phyloP scores from a whole-genome alignment of 2,329 filamentous ascomycete species.

The Bertia moriformis region DNA sequence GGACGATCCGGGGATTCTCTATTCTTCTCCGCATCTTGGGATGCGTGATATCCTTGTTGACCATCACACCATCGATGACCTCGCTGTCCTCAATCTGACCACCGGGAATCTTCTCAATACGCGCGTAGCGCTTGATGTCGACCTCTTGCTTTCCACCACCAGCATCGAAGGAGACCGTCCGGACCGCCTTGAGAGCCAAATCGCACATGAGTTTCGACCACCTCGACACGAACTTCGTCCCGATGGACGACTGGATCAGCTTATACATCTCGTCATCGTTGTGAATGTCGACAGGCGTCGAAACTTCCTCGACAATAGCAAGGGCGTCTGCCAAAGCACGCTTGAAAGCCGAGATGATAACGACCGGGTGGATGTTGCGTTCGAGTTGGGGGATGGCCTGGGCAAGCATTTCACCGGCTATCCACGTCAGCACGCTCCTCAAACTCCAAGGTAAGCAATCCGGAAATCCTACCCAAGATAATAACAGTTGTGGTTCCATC shows the following conservation, averaged over 20 bases:
- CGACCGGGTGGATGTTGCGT: slow-evolving; percentile 95
- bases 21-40: slow-evolving; percentile 97
- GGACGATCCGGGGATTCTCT: slow-evolving; percentile 85
- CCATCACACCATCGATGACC: slow-evolving; percentile 93
- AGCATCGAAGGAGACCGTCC: slow-evolving; percentile 81
- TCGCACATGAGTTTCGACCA: slow-evolving; percentile 96
- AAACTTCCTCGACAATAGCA: slow-evolving; percentile 84
- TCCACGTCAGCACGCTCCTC: not conserved
- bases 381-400: slow-evolving; percentile 93
- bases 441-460: slow-evolving; percentile 11
- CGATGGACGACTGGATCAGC: slow-evolving; percentile 92
- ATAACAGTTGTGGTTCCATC: slow-evolving; percentile 98
- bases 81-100: slow-evolving; percentile 94
- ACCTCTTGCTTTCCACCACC: slow-evolving; percentile 86
- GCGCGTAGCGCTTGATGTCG: slow-evolving; percentile 95
- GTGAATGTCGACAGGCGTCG: slow-evolving; percentile 77
- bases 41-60: slow-evolving; percentile 99
- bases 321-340: slow-evolving; percentile 86
- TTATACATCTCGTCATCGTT: slow-evolving; percentile 91
- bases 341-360: slow-evolving; percentile 97
- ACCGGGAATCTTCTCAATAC: slow-evolving; percentile 93
- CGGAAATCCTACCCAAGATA: slow-evolving; percentile 89
- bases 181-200: slow-evolving; percentile 80
- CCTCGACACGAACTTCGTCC: slow-evolving; percentile 92
- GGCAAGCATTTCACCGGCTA: slow-evolving; percentile 90